phyloP scores from a whole-genome alignment of 2,329 filamentous ascomycete species.

The Penicillium vulpinum region DNA sequence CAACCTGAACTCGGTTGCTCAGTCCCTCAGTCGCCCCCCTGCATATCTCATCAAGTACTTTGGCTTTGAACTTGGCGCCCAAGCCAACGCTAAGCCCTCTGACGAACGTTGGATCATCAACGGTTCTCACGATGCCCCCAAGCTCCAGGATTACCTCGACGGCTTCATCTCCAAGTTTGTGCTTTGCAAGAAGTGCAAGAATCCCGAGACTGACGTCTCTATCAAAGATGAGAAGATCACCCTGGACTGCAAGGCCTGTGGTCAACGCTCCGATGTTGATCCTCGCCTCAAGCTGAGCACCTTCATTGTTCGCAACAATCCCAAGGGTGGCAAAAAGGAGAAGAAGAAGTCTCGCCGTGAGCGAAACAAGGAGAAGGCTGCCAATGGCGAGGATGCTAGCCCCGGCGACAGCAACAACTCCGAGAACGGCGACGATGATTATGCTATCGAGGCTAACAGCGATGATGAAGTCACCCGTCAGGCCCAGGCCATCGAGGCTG shows the following conservation, averaged over 20 bases:
- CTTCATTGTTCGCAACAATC: constrained; percentile 93
- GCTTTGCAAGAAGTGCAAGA: constrained; percentile 99
- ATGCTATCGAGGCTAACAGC: constrained; percentile 70
- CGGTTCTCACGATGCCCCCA: constrained; percentile 89
- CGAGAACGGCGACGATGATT: constrained; percentile 63
- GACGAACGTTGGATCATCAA: constrained; percentile 99
- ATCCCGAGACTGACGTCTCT: constrained; percentile 93
- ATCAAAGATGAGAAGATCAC: constrained; percentile 92
- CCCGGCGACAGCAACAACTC: constrained; percentile 66
- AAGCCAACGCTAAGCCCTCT: constrained; percentile 95
- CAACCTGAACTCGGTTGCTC: constrained; percentile 91
- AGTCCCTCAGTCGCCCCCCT: constrained; percentile 87
- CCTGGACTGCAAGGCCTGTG: constrained; percentile 98
- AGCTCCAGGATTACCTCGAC: constrained; percentile 97
- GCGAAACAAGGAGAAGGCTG: constrained; percentile 74
- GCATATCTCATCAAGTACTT: constrained; percentile 99
- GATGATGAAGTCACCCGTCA: constrained; percentile 88
- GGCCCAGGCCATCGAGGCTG: constrained; percentile 70
- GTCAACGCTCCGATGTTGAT: constrained; percentile 88
- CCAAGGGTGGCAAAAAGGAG: constrained; percentile 90
- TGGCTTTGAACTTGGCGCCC: constrained; percentile 95
- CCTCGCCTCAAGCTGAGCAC: constrained; percentile 92
- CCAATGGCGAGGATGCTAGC: constrained; percentile 59
- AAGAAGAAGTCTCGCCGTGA: constrained; percentile 81
- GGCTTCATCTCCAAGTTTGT: constrained; percentile 99